A percentile compares a stretch with the other conserved stretches of the same genome.
phyloP scores from a whole-genome alignment of 257 asterid genomes.

The Salvia rosmarinus region DNA sequence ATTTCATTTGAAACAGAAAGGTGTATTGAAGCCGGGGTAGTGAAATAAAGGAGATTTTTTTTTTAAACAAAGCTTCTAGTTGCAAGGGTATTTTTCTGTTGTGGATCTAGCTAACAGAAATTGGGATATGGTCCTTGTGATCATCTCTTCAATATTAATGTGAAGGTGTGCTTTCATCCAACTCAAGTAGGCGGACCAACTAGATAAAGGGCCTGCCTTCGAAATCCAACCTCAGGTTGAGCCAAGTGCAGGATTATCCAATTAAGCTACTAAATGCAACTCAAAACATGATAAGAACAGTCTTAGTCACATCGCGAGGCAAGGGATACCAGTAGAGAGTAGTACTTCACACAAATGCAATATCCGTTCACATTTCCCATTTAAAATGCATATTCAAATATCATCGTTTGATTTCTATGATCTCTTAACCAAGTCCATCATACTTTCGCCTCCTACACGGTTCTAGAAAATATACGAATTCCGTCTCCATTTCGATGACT shows the following conservation, averaged over 20 bases:
- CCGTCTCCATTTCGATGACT: neutral
- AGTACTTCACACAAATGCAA: neutral
- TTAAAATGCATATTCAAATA: neutral
- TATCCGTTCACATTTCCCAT: neutral
- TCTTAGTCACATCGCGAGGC: neutral
- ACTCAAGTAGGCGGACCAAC: neutral
- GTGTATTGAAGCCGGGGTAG: neutral
- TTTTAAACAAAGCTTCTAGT: neutral
- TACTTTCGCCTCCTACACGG: neutral
- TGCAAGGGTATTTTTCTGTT: neutral
- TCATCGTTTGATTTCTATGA: neutral
- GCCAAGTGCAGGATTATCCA: neutral
- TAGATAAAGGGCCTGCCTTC: neutral
- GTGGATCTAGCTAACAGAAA: neutral
- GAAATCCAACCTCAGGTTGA: conserved; percentile 8
- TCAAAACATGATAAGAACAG: neutral
- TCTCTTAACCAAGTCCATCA: conserved; percentile 12
- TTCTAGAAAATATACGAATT: neutral
- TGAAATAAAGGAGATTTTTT: neutral
- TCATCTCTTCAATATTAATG: neutral
- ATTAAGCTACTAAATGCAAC: conserved; percentile 21
- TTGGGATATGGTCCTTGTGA: neutral
- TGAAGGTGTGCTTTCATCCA: neutral
- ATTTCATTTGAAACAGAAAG: neutral
- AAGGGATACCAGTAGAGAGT: conserved; percentile 1